These are phyloP conservation scores for Ambrosiella cleistominuta DNA, from an alignment of 2,329 filamentous ascomycete genomes.

Conservation along the genomic window DNA sequence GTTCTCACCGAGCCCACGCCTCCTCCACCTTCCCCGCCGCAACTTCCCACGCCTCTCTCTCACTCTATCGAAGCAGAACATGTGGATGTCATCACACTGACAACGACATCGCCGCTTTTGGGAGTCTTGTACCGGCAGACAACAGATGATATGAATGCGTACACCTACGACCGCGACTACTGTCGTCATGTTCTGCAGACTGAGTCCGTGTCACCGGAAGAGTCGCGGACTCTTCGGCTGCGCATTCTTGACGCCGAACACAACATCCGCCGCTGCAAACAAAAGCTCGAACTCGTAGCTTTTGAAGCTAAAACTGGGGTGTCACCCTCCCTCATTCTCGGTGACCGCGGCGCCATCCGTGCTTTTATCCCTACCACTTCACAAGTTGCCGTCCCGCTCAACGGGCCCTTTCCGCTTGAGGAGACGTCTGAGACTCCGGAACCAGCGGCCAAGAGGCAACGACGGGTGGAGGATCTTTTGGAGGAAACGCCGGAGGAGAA, in stretches of 20 bases:
- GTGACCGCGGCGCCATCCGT: conserved; percentile 13
- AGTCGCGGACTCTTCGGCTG: conserved; percentile 25
- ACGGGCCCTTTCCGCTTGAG: conserved; percentile 10
- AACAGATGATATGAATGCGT: conserved; percentile 26
- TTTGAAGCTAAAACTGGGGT: conserved; percentile 18
- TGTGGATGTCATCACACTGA: conserved; percentile 5
- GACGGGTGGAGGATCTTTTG: conserved; percentile 2
- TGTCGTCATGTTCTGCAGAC: conserved; percentile 21
- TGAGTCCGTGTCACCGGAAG: conserved; percentile 23
- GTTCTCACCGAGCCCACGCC: no score
- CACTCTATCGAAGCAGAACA: background rate
- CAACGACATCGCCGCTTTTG: conserved; percentile 7
- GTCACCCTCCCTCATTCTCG: conserved; percentile 6
- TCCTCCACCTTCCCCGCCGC: background rate
- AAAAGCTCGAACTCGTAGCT: conserved; percentile 22
- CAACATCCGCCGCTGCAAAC: conserved; percentile 25
- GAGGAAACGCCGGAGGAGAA: conserved; percentile 11
- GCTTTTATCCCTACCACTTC: conserved; percentile 9
- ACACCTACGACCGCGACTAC: conserved; percentile 26
- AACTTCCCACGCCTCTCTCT: no score
- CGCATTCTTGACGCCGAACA: conserved; percentile 27
- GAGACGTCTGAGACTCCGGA: conserved; percentile 4
- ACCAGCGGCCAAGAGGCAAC: conserved; percentile 1
- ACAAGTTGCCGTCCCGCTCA: conserved; percentile 3
- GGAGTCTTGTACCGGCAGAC: conserved; percentile 19